Conservation (phyloP, 2,329 filamentous ascomycete species). For the Macroventuria anomochaeta region DNA sequence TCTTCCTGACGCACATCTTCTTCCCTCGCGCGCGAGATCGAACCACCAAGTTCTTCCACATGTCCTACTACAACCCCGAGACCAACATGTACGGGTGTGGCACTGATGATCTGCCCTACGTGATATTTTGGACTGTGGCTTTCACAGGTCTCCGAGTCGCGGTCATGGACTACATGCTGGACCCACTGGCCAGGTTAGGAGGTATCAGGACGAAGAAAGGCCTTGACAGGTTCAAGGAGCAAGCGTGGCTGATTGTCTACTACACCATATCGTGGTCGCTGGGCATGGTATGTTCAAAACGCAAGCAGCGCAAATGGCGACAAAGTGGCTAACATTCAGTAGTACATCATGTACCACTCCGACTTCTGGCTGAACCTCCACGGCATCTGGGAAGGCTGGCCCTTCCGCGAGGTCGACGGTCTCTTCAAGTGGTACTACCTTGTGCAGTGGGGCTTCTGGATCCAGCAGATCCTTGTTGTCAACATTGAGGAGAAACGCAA, state of each 20-base stretch:
- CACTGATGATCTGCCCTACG: conserved; percentile 78
- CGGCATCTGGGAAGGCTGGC: conserved; percentile 86
- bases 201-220: conserved; percentile 81
- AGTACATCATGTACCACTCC: conserved; percentile 83
- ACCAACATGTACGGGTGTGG: conserved; percentile 77
- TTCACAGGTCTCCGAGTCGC: conserved; percentile 87
- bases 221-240: conserved; percentile 85
- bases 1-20: conserved; percentile 80
- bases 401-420: conserved; percentile 74
- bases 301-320: not conserved
- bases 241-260: conserved; percentile 89
- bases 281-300: conserved; percentile 70
- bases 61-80: conserved; percentile 79
- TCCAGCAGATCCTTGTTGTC: conserved; percentile 93
- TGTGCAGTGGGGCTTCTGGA: conserved; percentile 88
- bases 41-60: conserved; percentile 85
- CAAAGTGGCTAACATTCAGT: conserved; percentile 23
- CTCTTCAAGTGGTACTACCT: conserved; percentile 89
- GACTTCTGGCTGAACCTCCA: conserved; percentile 78
- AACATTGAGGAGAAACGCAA: conserved; percentile 94
- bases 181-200: conserved; percentile 73
- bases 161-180: conserved; percentile 85
- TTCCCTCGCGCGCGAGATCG: conserved; percentile 80
- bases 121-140: conserved; percentile 78
- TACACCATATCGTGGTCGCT: conserved; percentile 81